These are phyloP conservation scores for Ogataea ganodermae DNA, from an alignment of 805 yeast species.

Conservation along the genomic window DNA sequence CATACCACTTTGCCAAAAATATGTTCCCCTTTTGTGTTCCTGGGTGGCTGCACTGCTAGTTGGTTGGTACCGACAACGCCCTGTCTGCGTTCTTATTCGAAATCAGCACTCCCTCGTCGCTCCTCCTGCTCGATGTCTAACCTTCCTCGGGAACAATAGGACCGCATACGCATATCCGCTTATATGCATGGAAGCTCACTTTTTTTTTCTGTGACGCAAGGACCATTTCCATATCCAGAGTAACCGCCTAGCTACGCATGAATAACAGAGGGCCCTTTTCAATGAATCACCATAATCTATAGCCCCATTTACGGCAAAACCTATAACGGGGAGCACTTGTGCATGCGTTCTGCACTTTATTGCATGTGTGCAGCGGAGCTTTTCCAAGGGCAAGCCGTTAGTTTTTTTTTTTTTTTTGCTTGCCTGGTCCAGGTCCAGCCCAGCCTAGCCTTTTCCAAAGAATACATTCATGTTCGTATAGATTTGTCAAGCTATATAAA, in stretches of 20 bases:
- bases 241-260: not conserved
- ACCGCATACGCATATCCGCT: constrained; percentile 5
- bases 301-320: not conserved
- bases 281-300: not conserved
- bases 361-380: not conserved
- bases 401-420: not conserved
- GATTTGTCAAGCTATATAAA: no score
- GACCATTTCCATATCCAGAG: constrained; percentile 3
- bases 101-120: not conserved
- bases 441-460: not conserved
- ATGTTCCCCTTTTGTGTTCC: not conserved
- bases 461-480: not conserved
- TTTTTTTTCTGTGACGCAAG: constrained; percentile 4
- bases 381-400: constrained; percentile 1
- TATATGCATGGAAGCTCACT: constrained; percentile 8
- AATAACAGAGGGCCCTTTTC: constrained; percentile 1
- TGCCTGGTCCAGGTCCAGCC: not conserved
- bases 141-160: not conserved
- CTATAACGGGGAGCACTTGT: constrained; percentile 3
- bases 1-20: not conserved
- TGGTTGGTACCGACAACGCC: not conserved
- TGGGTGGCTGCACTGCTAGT: no score
- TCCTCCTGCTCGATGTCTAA: not conserved
- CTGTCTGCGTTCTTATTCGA: not conserved
- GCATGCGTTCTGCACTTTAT: constrained; percentile 1